These are phyloP conservation scores for Trichoderma atroviride DNA, from an alignment of 2,329 filamentous ascomycete genomes.

Conservation along the genomic window DNA sequence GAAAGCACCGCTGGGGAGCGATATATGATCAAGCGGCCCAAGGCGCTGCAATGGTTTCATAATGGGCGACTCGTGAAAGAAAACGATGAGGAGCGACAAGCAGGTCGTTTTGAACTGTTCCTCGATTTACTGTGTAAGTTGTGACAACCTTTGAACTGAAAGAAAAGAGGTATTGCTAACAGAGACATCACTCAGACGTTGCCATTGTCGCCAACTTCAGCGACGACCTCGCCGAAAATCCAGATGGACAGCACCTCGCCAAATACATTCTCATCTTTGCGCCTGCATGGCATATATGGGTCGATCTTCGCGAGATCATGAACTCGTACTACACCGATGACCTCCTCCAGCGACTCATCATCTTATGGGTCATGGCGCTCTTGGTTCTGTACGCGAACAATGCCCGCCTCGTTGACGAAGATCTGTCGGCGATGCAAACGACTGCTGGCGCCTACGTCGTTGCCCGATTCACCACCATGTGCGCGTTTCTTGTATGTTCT, in stretches of 20 bases:
- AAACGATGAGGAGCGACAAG: slow-evolving; percentile 48
- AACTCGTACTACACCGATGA: slow-evolving; percentile 57
- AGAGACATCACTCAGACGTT: slow-evolving; percentile 37
- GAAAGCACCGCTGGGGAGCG: slow-evolving; percentile 36
- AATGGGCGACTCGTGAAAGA: slow-evolving; percentile 46
- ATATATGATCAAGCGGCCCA: slow-evolving; percentile 43
- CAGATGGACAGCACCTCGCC: slow-evolving; percentile 46
- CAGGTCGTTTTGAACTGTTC: slow-evolving; percentile 53
- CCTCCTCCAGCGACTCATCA: slow-evolving; percentile 48
- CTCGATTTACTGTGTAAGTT: slow-evolving; percentile 50
- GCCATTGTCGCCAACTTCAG: slow-evolving; percentile 55
- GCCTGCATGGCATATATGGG: slow-evolving; percentile 55
- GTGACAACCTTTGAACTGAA: neutral
- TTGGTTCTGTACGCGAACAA: slow-evolving; percentile 54
- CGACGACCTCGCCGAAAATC: slow-evolving; percentile 50
- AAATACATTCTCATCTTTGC: slow-evolving; percentile 54
- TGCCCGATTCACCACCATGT: slow-evolving; percentile 47
- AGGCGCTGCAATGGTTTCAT: slow-evolving; percentile 51
- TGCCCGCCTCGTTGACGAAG: slow-evolving; percentile 46
- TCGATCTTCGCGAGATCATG: slow-evolving; percentile 53
- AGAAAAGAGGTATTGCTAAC: neutral
- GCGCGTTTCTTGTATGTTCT: slow-evolving; percentile 47
- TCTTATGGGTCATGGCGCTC: slow-evolving; percentile 55
- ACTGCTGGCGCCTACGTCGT: slow-evolving; percentile 51
- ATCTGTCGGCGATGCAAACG: slow-evolving; percentile 49